Evolutionary conservation across 495 filamentous ascomycete genomes (phyloP).

Genomic region (Stereocaulon alpinum): DNA sequence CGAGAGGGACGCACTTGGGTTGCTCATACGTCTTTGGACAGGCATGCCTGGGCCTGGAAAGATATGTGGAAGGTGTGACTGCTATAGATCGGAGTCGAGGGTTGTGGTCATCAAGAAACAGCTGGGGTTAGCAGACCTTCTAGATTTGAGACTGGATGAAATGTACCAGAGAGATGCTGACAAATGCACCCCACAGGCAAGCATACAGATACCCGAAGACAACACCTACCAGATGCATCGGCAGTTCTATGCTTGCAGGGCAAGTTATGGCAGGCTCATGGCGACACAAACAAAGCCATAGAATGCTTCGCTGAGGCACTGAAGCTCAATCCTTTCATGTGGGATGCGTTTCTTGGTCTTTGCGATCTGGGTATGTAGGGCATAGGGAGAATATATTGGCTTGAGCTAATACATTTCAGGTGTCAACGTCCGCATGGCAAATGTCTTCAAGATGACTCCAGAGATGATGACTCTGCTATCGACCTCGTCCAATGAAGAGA

Average conservation of each 20-base stretch:
- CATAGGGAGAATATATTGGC: slow-evolving; percentile 2
- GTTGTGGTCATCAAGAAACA: slow-evolving; percentile 60
- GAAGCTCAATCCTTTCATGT: slow-evolving; percentile 90
- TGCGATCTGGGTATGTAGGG: slow-evolving; percentile 51
- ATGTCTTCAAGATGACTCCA: slow-evolving; percentile 72
- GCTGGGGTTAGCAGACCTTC: slow-evolving; percentile 47
- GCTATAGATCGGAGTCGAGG: slow-evolving; percentile 66
- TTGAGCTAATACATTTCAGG: slow-evolving; percentile 45
- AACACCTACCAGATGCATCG: slow-evolving; percentile 70
- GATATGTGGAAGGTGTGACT: slow-evolving; percentile 64
- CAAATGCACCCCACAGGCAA: slow-evolving; percentile 33
- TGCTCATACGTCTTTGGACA: slow-evolving; percentile 90
- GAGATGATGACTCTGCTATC: slow-evolving; percentile 49
- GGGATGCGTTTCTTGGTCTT: slow-evolving; percentile 88
- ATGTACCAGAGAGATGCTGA: background rate
- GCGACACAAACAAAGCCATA: slow-evolving; percentile 70
- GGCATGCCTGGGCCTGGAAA: slow-evolving; percentile 68
- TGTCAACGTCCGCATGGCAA: slow-evolving; percentile 61
- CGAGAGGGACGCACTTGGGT: slow-evolving; percentile 62
- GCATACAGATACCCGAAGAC: slow-evolving; percentile 54
- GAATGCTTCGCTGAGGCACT: slow-evolving; percentile 78
- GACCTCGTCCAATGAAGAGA: slow-evolving; percentile 30
- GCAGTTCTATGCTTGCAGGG: slow-evolving; percentile 71
- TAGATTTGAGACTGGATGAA: background rate
- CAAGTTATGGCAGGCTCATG: slow-evolving; percentile 73